Evolutionary conservation across 257 asterid genomes (phyloP), one percentile per base, ranked within the genome.

Genomic region (Solanum chiquidenum): DNA sequence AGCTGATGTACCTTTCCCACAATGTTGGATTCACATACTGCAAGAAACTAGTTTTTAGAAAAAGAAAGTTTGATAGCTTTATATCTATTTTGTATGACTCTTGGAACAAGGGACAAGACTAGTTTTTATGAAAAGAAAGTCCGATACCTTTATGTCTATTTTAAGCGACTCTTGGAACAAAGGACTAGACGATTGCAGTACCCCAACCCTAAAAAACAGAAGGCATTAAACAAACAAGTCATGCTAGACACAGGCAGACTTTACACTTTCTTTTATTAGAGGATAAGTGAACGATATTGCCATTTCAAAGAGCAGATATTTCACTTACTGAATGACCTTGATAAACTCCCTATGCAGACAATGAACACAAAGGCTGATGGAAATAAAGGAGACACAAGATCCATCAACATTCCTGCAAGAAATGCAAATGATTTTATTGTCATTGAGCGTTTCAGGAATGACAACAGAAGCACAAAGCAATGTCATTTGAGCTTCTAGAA

Each of bases 371-470:
- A 93, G 85, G 98, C 98, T 3, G 99, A 95, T 85, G 99, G 99
- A 84, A 95, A 95, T 76, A 95, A 86, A 71, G 99, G 99, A 89
- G 99, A 97, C 49, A 97, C 93, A 49, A 97, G 99, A 93, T 97
- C 99, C 99, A 95, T 95, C 93, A 97, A 92, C 99, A 97, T 97
- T 91, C 99, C 99, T 97, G 94, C 92, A 90, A 80, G 86, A 86
- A 92, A 85, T 82, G 74, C 86, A 82, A 44, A 20, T 49, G 86
- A 82, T 46, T 80, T 49, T 49, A 29, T 20, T 10, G 86, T 82
- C 44, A 31, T 18, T 27, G 29, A 5, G 33, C 11, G 31, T 31
- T 49, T 49, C 20, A 82, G 86, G 71, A 82, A 82, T 52, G 86
- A 49, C 44, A 82, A 31, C 44, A 18, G 23, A 49, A 31, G 40